Evolutionary conservation across 768 basidiomycete species (phyloP).

Genomic region (Hypholoma sublateritium): DNA sequence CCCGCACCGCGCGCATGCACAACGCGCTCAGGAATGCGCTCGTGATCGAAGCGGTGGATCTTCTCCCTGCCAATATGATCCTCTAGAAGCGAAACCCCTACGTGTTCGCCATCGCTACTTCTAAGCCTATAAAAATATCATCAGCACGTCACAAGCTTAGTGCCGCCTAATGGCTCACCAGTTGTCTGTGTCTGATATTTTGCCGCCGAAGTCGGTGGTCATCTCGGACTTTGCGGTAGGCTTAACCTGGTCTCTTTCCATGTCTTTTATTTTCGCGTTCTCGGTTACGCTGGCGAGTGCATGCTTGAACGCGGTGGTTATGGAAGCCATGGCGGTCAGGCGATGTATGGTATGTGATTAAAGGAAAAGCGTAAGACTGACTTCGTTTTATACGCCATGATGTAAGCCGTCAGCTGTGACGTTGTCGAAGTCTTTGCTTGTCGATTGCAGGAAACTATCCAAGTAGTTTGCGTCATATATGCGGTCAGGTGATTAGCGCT

Average conservation of each 20-base stretch:
- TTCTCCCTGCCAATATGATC: conserved; percentile 77
- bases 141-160: not conserved
- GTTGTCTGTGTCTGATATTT: conserved; percentile 61
- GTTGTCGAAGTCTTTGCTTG: too few relatives aligned
- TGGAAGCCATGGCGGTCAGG: conserved; percentile 18
- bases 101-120: conserved; percentile 41
- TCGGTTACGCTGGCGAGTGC: conserved; percentile 24
- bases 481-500: too few relatives aligned
- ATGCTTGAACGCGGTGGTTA: conserved; percentile 22
- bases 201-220: conserved; percentile 65
- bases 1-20: conserved; percentile 72
- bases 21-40: conserved; percentile 86
- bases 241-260: conserved; percentile 32
- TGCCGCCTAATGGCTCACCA: conserved; percentile 39
- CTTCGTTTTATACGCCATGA: too few relatives aligned
- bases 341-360: too few relatives aligned
- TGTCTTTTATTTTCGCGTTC: conserved; percentile 34
- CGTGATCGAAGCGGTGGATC: conserved; percentile 80
- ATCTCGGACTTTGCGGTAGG: conserved; percentile 29
- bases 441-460: too few relatives aligned
- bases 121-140: conserved; percentile 45
- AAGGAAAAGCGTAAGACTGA: too few relatives aligned
- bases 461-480: too few relatives aligned
- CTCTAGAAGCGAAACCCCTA: conserved; percentile 77
- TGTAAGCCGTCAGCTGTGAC: too few relatives aligned